phyloP scores from a whole-genome alignment of 768 basidiomycete genomes.

The Lactarius tabidus region DNA sequence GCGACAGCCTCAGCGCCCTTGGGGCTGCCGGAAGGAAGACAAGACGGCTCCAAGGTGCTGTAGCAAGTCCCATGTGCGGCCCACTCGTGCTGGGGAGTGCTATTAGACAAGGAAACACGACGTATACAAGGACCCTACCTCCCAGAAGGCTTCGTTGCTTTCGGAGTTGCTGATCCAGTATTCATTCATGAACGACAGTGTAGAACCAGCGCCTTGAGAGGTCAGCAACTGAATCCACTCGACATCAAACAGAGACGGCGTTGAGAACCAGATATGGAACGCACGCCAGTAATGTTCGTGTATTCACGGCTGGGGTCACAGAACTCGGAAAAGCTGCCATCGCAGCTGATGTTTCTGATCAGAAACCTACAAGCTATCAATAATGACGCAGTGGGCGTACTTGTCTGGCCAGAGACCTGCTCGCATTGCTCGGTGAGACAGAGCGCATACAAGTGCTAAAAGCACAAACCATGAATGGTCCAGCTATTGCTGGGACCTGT shows the following conservation, averaged over 20 bases:
- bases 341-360: constrained; percentile 43
- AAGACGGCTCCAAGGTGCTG: constrained; percentile 56
- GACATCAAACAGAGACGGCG: neutral
- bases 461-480: constrained; percentile 65
- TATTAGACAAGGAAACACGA: neutral
- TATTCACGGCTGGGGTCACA: constrained; percentile 45
- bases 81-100: constrained; percentile 59
- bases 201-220: constrained; percentile 53
- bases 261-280: neutral
- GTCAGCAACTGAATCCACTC: constrained; percentile 44
- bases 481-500: constrained; percentile 64
- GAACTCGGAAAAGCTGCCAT: constrained; percentile 38
- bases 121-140: constrained; percentile 39
- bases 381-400: constrained; percentile 33
- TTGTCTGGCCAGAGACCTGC: constrained; percentile 65
- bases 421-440: constrained; percentile 14
- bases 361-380: neutral
- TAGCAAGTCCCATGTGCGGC: constrained; percentile 56
- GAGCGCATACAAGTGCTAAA: neutral
- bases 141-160: constrained; percentile 62
- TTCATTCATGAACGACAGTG: constrained; percentile 57
- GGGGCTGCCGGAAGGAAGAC: constrained; percentile 56
- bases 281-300: constrained; percentile 40
- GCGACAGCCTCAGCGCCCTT: constrained; percentile 68
- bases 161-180: constrained; percentile 63